Percentiles rank a stretch among this genome's conserved stretches.
phyloP scores from a whole-genome alignment of 225 moss, liverwort and hornwort genomes.

The Polytrichum commune region DNA sequence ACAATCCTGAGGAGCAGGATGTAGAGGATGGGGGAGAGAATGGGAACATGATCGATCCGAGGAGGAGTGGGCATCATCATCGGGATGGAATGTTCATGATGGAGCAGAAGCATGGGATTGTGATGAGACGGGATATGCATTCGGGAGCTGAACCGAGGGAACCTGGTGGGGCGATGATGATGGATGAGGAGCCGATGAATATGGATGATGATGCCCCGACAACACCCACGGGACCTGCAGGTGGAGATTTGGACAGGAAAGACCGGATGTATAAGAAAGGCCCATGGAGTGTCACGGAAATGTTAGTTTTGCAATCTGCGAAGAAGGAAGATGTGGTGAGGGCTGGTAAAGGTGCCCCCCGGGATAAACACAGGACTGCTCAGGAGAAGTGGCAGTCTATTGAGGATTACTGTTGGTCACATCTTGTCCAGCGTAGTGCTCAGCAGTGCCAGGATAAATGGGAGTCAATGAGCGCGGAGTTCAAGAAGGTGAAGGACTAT shows the following conservation, averaged over 20 bases:
- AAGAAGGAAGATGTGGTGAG: constrained; percentile 45
- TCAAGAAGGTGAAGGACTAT: constrained; percentile 83
- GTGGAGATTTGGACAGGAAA: constrained; percentile 32
- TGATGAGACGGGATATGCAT: constrained; percentile 16
- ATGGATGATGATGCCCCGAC: constrained; percentile 36
- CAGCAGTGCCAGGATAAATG: constrained; percentile 88
- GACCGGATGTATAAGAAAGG: constrained; percentile 44
- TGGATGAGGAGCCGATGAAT: constrained; percentile 16
- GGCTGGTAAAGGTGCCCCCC: constrained; percentile 34
- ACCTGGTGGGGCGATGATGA: background rate
- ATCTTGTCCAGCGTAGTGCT: constrained; percentile 70
- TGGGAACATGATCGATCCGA: constrained; percentile 11
- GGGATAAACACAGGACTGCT: constrained; percentile 63
- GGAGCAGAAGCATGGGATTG: constrained; percentile 12
- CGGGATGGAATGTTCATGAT: constrained; percentile 13
- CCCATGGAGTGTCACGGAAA: constrained; percentile 39
- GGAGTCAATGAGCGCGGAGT: constrained; percentile 79
- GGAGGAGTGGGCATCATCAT: constrained; percentile 2
- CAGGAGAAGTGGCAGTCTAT: constrained; percentile 83
- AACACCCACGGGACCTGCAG: constrained; percentile 16
- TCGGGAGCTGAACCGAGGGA: constrained; percentile 24
- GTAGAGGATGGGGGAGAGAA: constrained; percentile 28
- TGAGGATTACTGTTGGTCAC: constrained; percentile 73
- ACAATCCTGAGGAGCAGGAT: constrained; percentile 9
- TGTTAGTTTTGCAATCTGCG: constrained; percentile 40